These are phyloP conservation scores for Litchi chinensis DNA, from an alignment of 345 rosid genomes.

Conservation along the genomic window DNA sequence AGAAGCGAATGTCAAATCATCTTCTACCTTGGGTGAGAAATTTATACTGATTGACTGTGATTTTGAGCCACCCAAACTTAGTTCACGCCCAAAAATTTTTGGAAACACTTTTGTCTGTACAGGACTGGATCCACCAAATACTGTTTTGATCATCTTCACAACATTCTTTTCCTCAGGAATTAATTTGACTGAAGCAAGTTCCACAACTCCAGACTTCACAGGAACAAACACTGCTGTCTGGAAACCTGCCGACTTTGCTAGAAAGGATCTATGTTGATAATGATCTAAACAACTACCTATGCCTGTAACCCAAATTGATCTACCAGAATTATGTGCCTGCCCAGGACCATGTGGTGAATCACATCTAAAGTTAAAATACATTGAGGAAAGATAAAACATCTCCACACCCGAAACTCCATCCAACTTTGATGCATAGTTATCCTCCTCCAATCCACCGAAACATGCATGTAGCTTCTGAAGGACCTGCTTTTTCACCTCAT, in stretches of 20 bases:
- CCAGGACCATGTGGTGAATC: slow-evolving; percentile 65
- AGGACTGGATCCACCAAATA: slow-evolving; percentile 61
- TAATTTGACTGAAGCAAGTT: slow-evolving; percentile 73
- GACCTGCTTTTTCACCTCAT: slow-evolving; percentile 62
- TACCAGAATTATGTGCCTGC: slow-evolving; percentile 57
- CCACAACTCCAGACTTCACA: slow-evolving; percentile 77
- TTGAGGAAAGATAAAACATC: slow-evolving; percentile 73
- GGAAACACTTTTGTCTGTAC: slow-evolving; percentile 65
- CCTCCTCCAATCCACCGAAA: slow-evolving; percentile 51
- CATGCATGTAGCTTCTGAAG: slow-evolving; percentile 66
- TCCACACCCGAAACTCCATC: slow-evolving; percentile 62
- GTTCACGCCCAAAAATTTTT: slow-evolving; percentile 82
- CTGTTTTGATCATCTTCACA: slow-evolving; percentile 57
- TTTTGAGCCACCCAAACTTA: slow-evolving; percentile 73
- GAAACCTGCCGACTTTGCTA: slow-evolving; percentile 79
- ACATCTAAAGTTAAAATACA: slow-evolving; percentile 61
- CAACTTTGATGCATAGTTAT: slow-evolving; percentile 39
- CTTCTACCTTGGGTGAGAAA: slow-evolving; percentile 88
- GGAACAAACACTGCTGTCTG: slow-evolving; percentile 76
- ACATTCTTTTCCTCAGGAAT: slow-evolving; percentile 63
- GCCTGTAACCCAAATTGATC: slow-evolving; percentile 71
- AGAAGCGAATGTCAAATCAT: slow-evolving; percentile 63
- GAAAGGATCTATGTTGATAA: slow-evolving; percentile 63
- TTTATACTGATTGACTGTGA: slow-evolving; percentile 69
- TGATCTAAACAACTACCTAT: slow-evolving; percentile 53